Base-by-base conservation (phyloP, 768 basidiomycete species). In the Pleurotus tuber-regium region DNA sequence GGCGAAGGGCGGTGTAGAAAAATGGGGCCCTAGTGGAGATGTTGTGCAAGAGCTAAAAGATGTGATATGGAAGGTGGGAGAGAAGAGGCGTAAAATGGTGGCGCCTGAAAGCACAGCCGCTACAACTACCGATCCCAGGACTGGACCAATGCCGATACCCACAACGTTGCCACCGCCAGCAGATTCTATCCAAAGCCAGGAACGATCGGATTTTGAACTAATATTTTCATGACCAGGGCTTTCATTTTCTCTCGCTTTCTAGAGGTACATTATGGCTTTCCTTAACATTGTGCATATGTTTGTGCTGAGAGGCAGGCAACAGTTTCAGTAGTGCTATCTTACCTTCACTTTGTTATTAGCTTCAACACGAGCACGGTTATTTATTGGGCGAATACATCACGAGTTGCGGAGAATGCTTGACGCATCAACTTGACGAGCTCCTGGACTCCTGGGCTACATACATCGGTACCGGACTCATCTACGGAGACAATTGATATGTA, bases 41-140 rank as follows among this genome's bases (percentile, higher is more conserved):
- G 88, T 92, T 29, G 87, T 92, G 4, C 83, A 89, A 63, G 89
- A 92, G 64, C 70, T 92, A 56, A 89, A 87, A 64, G 89, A 91
- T 58, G 89, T 92, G 9, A 92, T 92, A 25, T 89, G 86, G 87
- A 86, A 89, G 64, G 89, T 92, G 7, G 79, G 88, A 26, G 86
- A 91, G 67, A 74, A 76, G 60, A 72, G 83, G 63, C 69, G 85
- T 54, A 76, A 74, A 65, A 72, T 85, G 75, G 39, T 36, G n/a
- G 42, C 31, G 21, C 6, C 51, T 14, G 43, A 41, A 61, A 58
- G 9, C 66, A 70, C 54, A 39, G 38, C 14, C 30, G 29, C 12
- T 42, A 52, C 19, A 23, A 57, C 30, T 18, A 54, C 26, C 21
- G 57, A 54, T 6, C 48, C 50, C 31, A 9, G 11, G 16, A 33